Base-by-base conservation (phyloP, 345 rosid species). In the Euphorbia lathyris region DNA sequence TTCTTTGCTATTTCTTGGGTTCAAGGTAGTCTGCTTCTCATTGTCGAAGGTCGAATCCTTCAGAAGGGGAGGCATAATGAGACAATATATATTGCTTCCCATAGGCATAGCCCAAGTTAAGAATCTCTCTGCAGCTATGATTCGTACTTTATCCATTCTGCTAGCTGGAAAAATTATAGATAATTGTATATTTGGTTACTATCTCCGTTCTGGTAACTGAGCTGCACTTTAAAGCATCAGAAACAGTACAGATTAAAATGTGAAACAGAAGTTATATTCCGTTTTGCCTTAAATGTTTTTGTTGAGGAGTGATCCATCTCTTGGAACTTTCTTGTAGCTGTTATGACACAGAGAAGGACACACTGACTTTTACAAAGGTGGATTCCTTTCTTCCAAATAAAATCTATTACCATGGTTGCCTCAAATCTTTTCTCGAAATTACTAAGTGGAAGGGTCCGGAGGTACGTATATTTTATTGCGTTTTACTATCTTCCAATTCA, bases 381-480 rank as follows among this genome's bases (percentile, higher is more conserved):
- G 93, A 94, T 76, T 71, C 78, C 12, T 91, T 90, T 80, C 86
- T 86, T 70, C 93, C 88, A 12, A 65, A 91, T 58, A 90, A 91
- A 80, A 69, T 86, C 51, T 94, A 94, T 78, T 94, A 95, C 80
- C 96, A 90, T 78, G 99, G 97, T 58, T 87, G 90, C 77, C 97
- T 95, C 50, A 91, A 91, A 84, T 71, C 86, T 26, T 95, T 95
- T 71, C 96, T 91, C 67, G 77, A 95, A 79, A 91, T 95, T 79
- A 95, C 99, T 17, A 91, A 84, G 82, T 95, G 99, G 97, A 84
- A 79, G 71, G 99, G 97, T 72, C 93, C 99, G 16, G 99, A 91
- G 97, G 99, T 94, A 86, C 51, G 48, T 22, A 19, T 63, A n/a
- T 51, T 61, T 69, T 59, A 50, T 45, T 17, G 14, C 13, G 53